Evolutionary conservation across 306 rosid species (phyloP), one percentile per base, ranked within the genome.

Genomic region (Urtica urens): DNA sequence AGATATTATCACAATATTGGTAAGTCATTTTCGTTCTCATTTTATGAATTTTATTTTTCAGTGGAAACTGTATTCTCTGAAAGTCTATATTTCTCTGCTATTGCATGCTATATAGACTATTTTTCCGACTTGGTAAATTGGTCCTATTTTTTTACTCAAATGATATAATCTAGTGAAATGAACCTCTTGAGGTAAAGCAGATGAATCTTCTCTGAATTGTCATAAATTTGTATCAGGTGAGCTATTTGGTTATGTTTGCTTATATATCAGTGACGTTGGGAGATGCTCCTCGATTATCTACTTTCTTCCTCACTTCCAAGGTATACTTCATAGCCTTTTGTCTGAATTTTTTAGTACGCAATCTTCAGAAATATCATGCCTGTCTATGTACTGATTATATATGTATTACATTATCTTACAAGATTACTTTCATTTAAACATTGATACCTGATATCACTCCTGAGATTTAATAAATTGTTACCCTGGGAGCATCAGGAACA

Each of bases 231-330:
- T 72, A 55, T 55, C 79, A 88, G 97, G 81, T 79, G 44, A 88
- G 97, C 93, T 88, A 88, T 69, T 69, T 88, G 55, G 95, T 81
- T 50, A 88, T 88, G 97, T 88, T 88, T 67, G 84, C 81, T 52
- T 88, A 88, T 56, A 70, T 88, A 74, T 88, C 95, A 16, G 70
- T 81, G 62, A 78, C 95, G 45, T 67, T 88, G 84, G 97, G 97
- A 65, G 90, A 88, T 68, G 66, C 58, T 37, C 46, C 67, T 67
- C 72, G 35, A 38, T 65, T 70, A 23, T 78, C 86, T 62, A 72
- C 77, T 57, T 74, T 88, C 71, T 88, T 63, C 75, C 67, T 88
- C 62, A 78, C 97, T 1, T 84, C 97, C 54, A 88, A 88, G 95
- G 97, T 88, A 60, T 4, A 63, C 24, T 54, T 48, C 58, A n/a